Conservation (phyloP, 2,329 filamentous ascomycete genomes). For the Tetracladium maxilliforme region DNA sequence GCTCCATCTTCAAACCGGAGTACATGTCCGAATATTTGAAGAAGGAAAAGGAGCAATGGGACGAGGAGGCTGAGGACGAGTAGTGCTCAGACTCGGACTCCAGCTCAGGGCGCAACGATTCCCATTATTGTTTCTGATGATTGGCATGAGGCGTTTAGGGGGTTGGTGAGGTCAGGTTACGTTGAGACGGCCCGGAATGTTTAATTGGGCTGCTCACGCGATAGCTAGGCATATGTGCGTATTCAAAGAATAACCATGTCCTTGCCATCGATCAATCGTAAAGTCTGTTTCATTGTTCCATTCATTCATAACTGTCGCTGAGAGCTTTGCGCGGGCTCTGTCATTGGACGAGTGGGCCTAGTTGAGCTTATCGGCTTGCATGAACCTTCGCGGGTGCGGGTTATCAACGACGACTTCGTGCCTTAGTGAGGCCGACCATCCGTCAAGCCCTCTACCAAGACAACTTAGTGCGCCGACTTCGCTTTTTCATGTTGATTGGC, state of each 20-base stretch:
- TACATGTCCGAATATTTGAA: conserved; percentile 64
- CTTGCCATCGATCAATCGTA: conserved; percentile 13
- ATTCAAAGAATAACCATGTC: conserved; percentile 9
- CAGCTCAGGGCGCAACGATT: too few species aligned
- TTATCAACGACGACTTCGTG: conserved; percentile 1
- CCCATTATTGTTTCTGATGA: neutral
- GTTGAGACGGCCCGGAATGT: too few species aligned
- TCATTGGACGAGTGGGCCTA: conserved; percentile 6
- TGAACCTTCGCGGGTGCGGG: conserved; percentile 1
- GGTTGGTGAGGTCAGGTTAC: too few species aligned
- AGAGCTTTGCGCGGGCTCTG: too few species aligned
- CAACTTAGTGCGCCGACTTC: neutral
- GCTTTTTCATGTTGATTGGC: neutral
- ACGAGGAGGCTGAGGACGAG: conserved; percentile 36
- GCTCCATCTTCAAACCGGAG: conserved; percentile 58
- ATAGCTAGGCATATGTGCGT: conserved; percentile 2
- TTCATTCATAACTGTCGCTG: conserved; percentile 2
- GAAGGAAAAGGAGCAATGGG: conserved; percentile 66
- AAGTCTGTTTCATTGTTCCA: conserved; percentile 2
- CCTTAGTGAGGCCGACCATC: neutral
- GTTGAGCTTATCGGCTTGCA: conserved; percentile 2
- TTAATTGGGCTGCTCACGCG: too few species aligned
- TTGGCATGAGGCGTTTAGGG: conserved; percentile 1
- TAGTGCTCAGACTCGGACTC: too few species aligned
- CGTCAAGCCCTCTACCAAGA: too few species aligned